Conservation (phyloP, 495 filamentous ascomycete species). For the Talaromyces borbonicus region DNA sequence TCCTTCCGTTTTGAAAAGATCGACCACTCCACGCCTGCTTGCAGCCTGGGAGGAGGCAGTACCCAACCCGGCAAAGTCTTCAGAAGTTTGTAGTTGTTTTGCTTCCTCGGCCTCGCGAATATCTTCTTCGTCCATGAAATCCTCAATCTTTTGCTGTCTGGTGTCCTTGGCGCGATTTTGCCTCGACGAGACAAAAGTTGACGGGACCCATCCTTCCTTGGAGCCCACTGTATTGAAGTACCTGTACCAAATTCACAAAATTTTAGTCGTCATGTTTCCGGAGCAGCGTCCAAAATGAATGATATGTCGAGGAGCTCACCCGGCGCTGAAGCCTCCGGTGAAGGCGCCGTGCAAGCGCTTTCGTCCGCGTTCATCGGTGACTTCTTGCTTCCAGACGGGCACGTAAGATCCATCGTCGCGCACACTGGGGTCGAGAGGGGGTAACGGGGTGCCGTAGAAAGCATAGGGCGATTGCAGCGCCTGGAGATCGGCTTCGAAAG, state of each 20-base stretch:
- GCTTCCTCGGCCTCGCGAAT: conserved; percentile 77
- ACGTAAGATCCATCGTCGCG: conserved; percentile 93
- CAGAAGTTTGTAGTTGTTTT: conserved; percentile 56
- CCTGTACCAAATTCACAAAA: conserved; percentile 36
- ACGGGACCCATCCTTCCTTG: conserved; percentile 94
- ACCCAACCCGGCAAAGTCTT: conserved; percentile 69
- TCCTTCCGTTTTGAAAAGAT: conserved; percentile 61
- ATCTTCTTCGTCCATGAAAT: conserved; percentile 99
- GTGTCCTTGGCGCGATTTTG: conserved; percentile 64
- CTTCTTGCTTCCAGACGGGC: conserved; percentile 95
- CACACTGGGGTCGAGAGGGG: conserved; percentile 62
- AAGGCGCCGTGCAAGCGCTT: conserved; percentile 94
- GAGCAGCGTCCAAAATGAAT: conserved; percentile 11
- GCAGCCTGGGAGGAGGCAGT: conserved; percentile 48
- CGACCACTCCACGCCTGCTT: conserved; percentile 53
- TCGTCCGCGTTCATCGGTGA: conserved; percentile 83
- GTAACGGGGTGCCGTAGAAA: conserved; percentile 77
- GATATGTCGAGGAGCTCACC: conserved; percentile 54
- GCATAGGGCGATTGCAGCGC: conserved; percentile 69
- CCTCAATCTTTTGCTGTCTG: conserved; percentile 61
- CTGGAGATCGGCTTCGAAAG: conserved; percentile 69
- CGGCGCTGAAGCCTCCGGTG: conserved; percentile 92
- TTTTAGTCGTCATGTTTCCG: conserved; percentile 21
- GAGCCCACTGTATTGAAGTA: conserved; percentile 98
- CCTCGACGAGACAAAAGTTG: conserved; percentile 86